Percentiles rank a stretch among this genome's conserved stretches.
Evolutionary conservation across 495 filamentous ascomycete genomes (phyloP).

Genomic region (Tuber microsphaerosporum): DNA sequence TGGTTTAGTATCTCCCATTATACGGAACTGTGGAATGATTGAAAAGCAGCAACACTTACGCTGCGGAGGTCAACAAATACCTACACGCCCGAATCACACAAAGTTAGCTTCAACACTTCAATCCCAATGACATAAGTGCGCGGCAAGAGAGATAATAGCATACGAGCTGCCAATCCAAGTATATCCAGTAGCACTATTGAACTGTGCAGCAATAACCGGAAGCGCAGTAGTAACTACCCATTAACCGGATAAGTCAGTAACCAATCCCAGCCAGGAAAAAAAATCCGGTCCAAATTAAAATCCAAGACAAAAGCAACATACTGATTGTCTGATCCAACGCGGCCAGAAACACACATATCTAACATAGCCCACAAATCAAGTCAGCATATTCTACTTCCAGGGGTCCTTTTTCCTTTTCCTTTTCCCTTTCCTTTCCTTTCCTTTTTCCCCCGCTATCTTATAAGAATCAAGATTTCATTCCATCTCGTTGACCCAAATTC

Average conservation of each 20-base stretch:
- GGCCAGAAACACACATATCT: constrained; percentile 52
- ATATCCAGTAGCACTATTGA: constrained; percentile 57
- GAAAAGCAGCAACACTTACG: constrained; percentile 27
- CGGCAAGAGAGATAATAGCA: constrained; percentile 50
- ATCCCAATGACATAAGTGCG: constrained; percentile 43
- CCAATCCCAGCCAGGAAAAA: neutral
- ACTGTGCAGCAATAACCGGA: constrained; percentile 57
- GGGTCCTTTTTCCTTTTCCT: neutral
- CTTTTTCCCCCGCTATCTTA: neutral
- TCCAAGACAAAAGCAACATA: constrained; percentile 1
- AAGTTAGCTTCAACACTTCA: constrained; percentile 45
- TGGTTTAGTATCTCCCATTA: constrained; percentile 9
- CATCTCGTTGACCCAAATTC: neutral
- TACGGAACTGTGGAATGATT: constrained; percentile 6
- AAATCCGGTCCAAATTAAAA: neutral
- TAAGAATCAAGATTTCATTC: constrained; percentile 4
- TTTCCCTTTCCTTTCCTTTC: neutral
- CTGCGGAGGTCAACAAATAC: constrained; percentile 45
- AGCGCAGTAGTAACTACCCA: constrained; percentile 52
- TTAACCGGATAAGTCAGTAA: constrained; percentile 12
- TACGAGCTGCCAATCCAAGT: constrained; percentile 72
- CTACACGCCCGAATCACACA: constrained; percentile 46
- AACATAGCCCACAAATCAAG: constrained; percentile 11
- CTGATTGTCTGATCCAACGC: constrained; percentile 57
- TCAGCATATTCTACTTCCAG: neutral